Percentiles rank a stretch among this genome's conserved stretches.
These are phyloP conservation scores for Grosmannia penicillata DNA, from an alignment of 2,329 filamentous ascomycete genomes.

Conservation along the genomic window DNA sequence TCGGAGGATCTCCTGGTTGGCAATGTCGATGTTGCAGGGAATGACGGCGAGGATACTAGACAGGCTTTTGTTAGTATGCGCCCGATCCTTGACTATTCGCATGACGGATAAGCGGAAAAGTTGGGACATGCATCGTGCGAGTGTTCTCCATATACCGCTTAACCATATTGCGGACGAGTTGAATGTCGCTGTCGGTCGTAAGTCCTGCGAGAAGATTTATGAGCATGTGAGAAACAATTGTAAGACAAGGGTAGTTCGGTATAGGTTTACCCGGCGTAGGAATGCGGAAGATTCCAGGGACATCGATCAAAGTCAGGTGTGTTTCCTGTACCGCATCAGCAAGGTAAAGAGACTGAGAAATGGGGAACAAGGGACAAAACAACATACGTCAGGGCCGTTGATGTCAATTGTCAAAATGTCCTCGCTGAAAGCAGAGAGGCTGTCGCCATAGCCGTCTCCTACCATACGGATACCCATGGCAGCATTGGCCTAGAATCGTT, in stretches of 20 bases:
- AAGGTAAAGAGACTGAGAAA: neutral
- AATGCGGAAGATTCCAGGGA: conserved; percentile 35
- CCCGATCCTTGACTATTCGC: neutral
- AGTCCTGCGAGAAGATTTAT: conserved; percentile 13
- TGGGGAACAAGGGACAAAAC: neutral
- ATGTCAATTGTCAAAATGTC: conserved; percentile 31
- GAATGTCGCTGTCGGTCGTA: conserved; percentile 29
- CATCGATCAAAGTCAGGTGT: conserved; percentile 37
- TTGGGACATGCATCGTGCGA: conserved; percentile 26
- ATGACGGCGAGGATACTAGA: conserved; percentile 28
- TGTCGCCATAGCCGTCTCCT: neutral
- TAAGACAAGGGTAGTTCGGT: neutral
- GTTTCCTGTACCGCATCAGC: conserved; percentile 15
- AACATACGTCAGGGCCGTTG: conserved; percentile 23
- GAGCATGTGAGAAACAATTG: neutral
- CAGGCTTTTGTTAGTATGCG: neutral
- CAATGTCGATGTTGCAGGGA: conserved; percentile 21
- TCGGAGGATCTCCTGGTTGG: conserved; percentile 23
- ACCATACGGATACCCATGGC: conserved; percentile 27
- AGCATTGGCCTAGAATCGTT: conserved; percentile 20
- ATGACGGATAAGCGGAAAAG: neutral
- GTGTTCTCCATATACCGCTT: conserved; percentile 27
- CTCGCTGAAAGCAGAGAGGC: conserved; percentile 23
- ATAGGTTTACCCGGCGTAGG: conserved; percentile 19
- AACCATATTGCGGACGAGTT: conserved; percentile 31